Base-by-base conservation (phyloP, 768 basidiomycete genomes). In the Sutorius australiensis region DNA sequence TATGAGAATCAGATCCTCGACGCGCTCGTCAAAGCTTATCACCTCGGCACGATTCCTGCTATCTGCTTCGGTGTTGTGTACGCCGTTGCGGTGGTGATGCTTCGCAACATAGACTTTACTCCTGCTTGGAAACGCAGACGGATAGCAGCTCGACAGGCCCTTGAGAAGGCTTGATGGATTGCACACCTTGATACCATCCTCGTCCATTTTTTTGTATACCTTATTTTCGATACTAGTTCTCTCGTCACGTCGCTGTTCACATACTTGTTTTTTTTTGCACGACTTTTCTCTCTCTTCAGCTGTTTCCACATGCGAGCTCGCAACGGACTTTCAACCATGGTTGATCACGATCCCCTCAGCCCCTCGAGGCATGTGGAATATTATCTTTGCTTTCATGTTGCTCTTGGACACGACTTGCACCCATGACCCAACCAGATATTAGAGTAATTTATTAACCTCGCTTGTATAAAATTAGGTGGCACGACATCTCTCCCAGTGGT, bases 11-110 rank as follows among this genome's bases (percentile, higher is more conserved):
- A 70, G 42, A 70, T 70, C 34, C 36, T 69, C 9, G 49, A 61
- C 21, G 69, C 69, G 14, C 69, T 70, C 34, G 67, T 70, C 46
- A 69, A 60, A 50, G 69, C 62, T 0, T 70, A 72, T 61, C 69
- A 72, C 46, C 42, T 71, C 27, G 69, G 71, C 11, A 71, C 55
- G 38, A 59, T 71, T 33, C 69, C 69, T 17, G 67, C 70, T 36
- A 54, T 70, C 51, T 70, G 68, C 44, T 70, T 70, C 37, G 69
- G 69, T 14, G 65, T 60, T 10, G 7, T 69, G 14, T 70, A 70
- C 47, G 65, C 69, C 48, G 17, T 67, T 27, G 65, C 67, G 6
- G 70, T 70, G 34, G 40, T 58, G 48, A 62, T 66, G 46, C 67
- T 70, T 46, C 61, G 58, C 42, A 64, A 69, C 46, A 65, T 72